Evolutionary conservation across 768 basidiomycete species (phyloP).

Genomic region (Tricholoma terreum): DNA sequence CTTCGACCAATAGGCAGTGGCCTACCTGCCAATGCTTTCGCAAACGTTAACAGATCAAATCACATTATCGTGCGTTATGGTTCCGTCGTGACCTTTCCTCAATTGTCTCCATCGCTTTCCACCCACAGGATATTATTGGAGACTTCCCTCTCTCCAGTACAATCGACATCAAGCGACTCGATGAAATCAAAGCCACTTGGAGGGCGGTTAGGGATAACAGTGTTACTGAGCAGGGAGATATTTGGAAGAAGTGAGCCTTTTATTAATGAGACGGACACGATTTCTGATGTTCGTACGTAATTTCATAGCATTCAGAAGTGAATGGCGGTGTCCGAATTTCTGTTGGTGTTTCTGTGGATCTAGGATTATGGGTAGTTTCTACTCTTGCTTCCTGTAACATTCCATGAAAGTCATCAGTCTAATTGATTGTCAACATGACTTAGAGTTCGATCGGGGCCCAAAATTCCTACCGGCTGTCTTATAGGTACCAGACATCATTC

Average conservation of each 20-base stretch:
- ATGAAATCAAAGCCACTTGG: neutral
- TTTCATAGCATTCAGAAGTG: neutral
- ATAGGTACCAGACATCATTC: no score
- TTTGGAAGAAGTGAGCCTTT: neutral
- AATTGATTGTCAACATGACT: no score
- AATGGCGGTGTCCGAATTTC: neutral
- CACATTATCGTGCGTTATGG: neutral
- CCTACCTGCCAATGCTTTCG: neutral
- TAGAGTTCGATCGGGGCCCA: no score
- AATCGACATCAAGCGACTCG: neutral
- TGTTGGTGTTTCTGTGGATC: neutral
- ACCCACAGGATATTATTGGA: neutral
- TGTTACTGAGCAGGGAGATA: neutral
- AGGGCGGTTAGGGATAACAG: neutral
- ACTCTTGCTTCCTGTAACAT: no score
- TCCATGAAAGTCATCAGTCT: no score
- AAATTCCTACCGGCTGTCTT: no score
- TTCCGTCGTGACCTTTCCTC: neutral
- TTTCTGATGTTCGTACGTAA: neutral
- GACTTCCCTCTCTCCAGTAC: neutral
- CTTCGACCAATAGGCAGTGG: neutral
- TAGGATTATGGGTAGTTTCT: no score
- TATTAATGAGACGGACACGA: neutral
- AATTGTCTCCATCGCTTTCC: neutral
- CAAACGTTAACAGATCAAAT: neutral